A percentile compares a stretch with the other conserved stretches of the same genome.
Conservation (phyloP, 2,329 filamentous ascomycete genomes). For the Drechslera avenae region DNA sequence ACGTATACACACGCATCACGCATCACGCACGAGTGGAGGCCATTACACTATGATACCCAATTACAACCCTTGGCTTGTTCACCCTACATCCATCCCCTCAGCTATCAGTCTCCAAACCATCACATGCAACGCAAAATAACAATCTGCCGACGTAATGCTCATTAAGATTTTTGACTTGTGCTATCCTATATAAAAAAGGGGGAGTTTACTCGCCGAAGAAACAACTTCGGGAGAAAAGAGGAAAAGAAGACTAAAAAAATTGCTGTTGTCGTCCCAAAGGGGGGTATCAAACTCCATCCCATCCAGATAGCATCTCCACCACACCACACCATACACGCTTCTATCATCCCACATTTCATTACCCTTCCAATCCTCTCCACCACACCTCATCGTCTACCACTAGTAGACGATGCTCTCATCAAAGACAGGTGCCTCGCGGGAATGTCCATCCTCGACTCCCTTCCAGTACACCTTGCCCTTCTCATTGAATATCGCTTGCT, state of each 20-base stretch:
- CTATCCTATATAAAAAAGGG: no score
- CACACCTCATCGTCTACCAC: neutral
- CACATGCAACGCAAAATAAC: no score
- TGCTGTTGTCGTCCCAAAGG: neutral
- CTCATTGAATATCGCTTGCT: conserved; percentile 53
- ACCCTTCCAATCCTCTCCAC: neutral
- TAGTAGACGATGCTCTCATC: conserved; percentile 48
- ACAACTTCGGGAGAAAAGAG: no score
- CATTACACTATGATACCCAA: conserved; percentile 12
- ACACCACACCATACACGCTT: no score
- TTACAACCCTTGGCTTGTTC: neutral
- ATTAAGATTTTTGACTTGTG: no score
- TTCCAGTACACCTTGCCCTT: conserved; percentile 53
- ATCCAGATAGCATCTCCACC: neutral
- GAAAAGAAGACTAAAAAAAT: neutral
- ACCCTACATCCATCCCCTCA: no score
- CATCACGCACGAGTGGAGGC: neutral
- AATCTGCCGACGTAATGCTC: no score
- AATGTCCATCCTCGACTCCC: conserved; percentile 45
- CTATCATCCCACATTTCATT: neutral
- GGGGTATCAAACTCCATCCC: neutral
- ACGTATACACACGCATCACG: no score
- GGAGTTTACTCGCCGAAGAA: no score
- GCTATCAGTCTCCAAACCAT: no score
- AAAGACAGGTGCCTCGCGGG: conserved; percentile 52